phyloP scores from a whole-genome alignment of 257 asterid genomes.

The Prunella vulgaris region DNA sequence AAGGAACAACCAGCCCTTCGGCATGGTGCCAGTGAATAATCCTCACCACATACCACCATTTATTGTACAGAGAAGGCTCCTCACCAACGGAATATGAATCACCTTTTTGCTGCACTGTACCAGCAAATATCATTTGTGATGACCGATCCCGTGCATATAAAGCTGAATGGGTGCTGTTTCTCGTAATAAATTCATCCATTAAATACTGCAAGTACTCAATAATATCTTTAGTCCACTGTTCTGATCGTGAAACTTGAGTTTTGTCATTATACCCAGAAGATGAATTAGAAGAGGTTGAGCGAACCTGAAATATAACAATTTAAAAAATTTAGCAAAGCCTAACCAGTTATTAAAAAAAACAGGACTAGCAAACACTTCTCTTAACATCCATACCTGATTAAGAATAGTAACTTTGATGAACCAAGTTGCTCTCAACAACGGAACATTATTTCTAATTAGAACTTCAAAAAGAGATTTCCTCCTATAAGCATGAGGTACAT shows the following conservation, averaged over 20 bases:
- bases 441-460: constrained; percentile 82
- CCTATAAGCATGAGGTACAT: constrained; percentile 92
- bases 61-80: constrained; percentile 80
- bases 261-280: constrained; percentile 75
- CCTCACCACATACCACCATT: constrained; percentile 99
- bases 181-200: constrained; percentile 76
- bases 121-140: constrained; percentile 59
- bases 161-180: constrained; percentile 59
- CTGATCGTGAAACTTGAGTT: constrained; percentile 75
- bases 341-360: neutral
- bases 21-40: constrained; percentile 93
- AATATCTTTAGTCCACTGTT: constrained; percentile 97
- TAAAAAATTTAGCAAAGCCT: neutral
- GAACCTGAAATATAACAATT: constrained; percentile 56
- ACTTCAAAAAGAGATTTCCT: constrained; percentile 81
- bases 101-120: constrained; percentile 53
- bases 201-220: constrained; percentile 86
- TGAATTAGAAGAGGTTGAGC: constrained; percentile 61
- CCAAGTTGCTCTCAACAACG: constrained; percentile 94
- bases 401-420: constrained; percentile 93
- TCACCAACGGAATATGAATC: constrained; percentile 51
- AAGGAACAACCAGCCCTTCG: constrained; percentile 86
- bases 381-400: constrained; percentile 69
- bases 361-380: neutral
- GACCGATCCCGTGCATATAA: constrained; percentile 61